These are phyloP conservation scores for Alopecurus myosuroides DNA, from an alignment of 176 grass and related monocot genomes.

Conservation along the genomic window DNA sequence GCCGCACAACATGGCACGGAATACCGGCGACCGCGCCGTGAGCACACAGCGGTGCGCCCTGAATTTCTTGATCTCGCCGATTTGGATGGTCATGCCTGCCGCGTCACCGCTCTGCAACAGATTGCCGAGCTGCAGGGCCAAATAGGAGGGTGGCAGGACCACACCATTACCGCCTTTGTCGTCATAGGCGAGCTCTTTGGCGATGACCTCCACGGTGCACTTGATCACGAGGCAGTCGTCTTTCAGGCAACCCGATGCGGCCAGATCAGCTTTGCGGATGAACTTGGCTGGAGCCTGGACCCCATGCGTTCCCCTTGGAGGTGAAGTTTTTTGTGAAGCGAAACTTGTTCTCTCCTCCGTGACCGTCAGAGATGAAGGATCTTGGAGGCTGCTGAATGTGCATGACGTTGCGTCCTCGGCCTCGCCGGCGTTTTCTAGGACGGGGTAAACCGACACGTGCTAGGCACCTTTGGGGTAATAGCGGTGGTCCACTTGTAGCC, in stretches of 20 bases:
- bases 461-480: neutral
- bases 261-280: neutral
- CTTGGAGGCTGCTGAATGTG: neutral
- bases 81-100: too few relatives aligned
- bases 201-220: neutral
- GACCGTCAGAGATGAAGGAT: neutral
- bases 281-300: fast-evolving
- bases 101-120: too few relatives aligned
- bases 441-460: neutral
- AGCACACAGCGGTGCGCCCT: too few relatives aligned
- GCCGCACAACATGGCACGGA: too few relatives aligned
- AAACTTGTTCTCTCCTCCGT: neutral
- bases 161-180: too few relatives aligned
- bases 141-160: too few relatives aligned
- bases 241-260: neutral
- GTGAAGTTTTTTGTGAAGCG: neutral
- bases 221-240: neutral
- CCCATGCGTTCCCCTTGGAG: neutral
- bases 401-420: neutral
- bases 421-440: neutral
- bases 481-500: neutral
- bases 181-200: neutral
- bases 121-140: too few relatives aligned
- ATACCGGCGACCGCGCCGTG: too few relatives aligned
- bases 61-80: too few relatives aligned